Evolutionary conservation across 225 moss, liverwort and hornwort genomes (phyloP).

Genomic region (Polytrichum commune): DNA sequence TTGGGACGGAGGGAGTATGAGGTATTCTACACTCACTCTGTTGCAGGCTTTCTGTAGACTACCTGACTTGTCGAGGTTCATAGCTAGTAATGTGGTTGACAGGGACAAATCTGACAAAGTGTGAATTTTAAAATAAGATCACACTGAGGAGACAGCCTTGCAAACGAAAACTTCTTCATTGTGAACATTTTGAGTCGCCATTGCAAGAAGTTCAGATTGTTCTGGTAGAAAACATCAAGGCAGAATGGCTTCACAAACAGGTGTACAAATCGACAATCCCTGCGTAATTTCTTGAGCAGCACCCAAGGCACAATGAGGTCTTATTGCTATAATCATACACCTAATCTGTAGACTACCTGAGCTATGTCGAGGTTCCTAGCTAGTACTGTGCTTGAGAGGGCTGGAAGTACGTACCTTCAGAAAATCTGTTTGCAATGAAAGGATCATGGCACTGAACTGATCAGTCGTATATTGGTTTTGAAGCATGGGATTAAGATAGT

Average conservation of each 20-base stretch:
- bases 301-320: background rate
- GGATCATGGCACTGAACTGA: slow-evolving; percentile 16
- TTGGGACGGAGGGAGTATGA: too few relatives aligned
- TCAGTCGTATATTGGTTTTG: slow-evolving; percentile 16
- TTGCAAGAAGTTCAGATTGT: background rate
- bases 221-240: background rate
- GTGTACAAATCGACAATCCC: background rate
- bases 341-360: background rate
- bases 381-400: too few relatives aligned
- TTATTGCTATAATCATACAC: too few relatives aligned
- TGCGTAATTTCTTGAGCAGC: background rate
- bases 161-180: too few relatives aligned
- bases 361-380: background rate
- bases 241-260: too few relatives aligned
- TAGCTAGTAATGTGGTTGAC: too few relatives aligned
- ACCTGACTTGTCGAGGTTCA: too few relatives aligned
- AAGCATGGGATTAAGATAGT: slow-evolving; percentile 22
- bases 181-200: background rate
- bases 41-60: too few relatives aligned
- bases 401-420: slow-evolving; percentile 22
- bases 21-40: too few relatives aligned
- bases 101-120: too few relatives aligned
- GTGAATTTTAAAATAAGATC: too few relatives aligned
- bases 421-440: slow-evolving; percentile 19
- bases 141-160: too few relatives aligned